Evolutionary conservation across 305 asterid species (phyloP).

Genomic region (Rubia tinctorum): DNA sequence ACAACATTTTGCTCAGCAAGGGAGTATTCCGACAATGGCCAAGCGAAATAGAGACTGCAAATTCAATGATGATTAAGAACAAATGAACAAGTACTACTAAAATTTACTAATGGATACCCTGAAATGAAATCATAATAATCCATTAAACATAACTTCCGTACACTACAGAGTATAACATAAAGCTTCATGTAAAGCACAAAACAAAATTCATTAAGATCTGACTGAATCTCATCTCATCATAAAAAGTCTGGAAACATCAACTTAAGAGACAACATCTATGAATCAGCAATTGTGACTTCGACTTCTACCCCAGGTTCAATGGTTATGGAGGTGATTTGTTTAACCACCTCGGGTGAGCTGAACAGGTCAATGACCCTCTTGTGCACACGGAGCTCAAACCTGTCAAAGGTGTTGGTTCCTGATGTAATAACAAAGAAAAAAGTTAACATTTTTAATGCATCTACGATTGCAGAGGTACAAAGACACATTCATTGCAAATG

Average conservation of each 20-base stretch:
- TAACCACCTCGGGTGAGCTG: conserved; percentile 88
- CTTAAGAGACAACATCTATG: conserved; percentile 26
- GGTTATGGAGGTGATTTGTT: conserved; percentile 85
- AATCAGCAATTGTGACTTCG: conserved; percentile 88
- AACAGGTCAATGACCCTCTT: conserved; percentile 90
- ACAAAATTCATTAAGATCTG: conserved; percentile 5
- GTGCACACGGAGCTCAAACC: conserved; percentile 88
- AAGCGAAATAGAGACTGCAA: too few relatives aligned
- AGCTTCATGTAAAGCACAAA: conserved; percentile 8
- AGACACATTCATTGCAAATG: too few relatives aligned
- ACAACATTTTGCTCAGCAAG: too few relatives aligned
- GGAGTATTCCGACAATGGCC: too few relatives aligned
- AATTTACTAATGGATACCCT: not conserved
- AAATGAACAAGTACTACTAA: not conserved
- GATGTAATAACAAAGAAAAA: not conserved
- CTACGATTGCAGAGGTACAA: too few relatives aligned
- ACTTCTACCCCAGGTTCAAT: conserved; percentile 97
- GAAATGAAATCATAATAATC: not conserved
- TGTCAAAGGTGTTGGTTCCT: conserved; percentile 88
- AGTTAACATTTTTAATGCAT: too few relatives aligned
- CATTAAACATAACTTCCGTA: conserved; percentile 1
- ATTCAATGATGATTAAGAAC: too few relatives aligned
- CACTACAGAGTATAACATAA: not conserved
- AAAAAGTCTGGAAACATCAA: not conserved
- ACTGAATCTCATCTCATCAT: not conserved